A percentile compares a stretch with the other conserved stretches of the same genome.
These are phyloP conservation scores for Pseudisothecium myosuroides DNA, from an alignment of 225 moss, liverwort and hornwort genomes.

Conservation along the genomic window DNA sequence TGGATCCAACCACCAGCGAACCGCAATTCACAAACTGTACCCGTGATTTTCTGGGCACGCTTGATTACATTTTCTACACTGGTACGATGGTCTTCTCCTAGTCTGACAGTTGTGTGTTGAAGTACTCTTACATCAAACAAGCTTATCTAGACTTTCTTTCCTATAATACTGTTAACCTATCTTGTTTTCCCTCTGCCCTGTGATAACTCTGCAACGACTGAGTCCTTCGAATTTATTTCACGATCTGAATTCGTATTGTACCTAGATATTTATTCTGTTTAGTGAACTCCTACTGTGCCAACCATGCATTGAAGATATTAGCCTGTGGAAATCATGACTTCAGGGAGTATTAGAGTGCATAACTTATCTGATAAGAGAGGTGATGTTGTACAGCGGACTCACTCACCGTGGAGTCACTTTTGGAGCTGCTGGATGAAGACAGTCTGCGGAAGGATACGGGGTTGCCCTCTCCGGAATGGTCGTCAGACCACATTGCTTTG, in stretches of 20 bases:
- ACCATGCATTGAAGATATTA: neutral
- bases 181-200: neutral
- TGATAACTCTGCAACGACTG: neutral
- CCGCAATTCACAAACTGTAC: constrained; percentile 95
- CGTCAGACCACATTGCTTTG: constrained; percentile 53
- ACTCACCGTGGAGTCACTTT: constrained; percentile 37
- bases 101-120: neutral
- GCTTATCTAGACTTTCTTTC: neutral
- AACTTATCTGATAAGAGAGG: neutral
- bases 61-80: constrained; percentile 96
- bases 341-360: neutral
- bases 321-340: neutral
- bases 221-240: neutral
- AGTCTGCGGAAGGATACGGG: constrained; percentile 49
- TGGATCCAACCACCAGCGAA: constrained; percentile 72
- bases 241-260: neutral
- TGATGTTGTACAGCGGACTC: constrained; percentile 30
- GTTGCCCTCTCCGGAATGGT: constrained; percentile 55
- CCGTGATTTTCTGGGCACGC: constrained; percentile 92
- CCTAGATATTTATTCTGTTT: neutral
- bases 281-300: neutral
- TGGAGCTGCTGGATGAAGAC: constrained; percentile 52
- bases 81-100: constrained; percentile 25
- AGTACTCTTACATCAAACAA: neutral
- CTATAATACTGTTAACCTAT: neutral